phyloP scores from a whole-genome alignment of 2,329 filamentous ascomycete genomes.

The Ustulina deusta region DNA sequence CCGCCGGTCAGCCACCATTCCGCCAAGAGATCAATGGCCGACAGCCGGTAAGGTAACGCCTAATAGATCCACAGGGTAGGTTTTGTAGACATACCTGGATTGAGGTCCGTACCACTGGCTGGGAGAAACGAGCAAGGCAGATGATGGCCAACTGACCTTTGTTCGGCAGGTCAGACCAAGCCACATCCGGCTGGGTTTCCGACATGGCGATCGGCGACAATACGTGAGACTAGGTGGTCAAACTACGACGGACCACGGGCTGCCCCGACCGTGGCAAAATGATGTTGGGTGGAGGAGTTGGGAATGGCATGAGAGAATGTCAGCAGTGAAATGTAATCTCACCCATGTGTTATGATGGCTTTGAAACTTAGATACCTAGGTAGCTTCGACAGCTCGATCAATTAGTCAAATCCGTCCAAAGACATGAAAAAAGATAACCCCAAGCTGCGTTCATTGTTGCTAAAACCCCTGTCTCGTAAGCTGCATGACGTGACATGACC shows the following conservation, averaged over 20 bases:
- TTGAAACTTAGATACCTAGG: neutral
- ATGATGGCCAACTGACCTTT: slow-evolving; percentile 31
- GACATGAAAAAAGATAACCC: neutral
- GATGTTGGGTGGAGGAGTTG: neutral
- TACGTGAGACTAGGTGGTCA: neutral
- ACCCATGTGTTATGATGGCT: neutral
- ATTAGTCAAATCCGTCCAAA: neutral
- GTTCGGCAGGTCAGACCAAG: slow-evolving; percentile 32
- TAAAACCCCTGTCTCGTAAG: slow-evolving; percentile 2
- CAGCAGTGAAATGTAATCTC: neutral
- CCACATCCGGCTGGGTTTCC: slow-evolving; percentile 11
- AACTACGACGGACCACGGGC: slow-evolving; percentile 3
- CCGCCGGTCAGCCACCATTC: slow-evolving; percentile 3
- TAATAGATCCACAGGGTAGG: neutral
- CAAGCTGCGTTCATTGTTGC: neutral
- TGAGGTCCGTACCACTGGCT: slow-evolving; percentile 32
- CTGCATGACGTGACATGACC: slow-evolving; percentile 14
- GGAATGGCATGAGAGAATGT: slow-evolving; percentile 7
- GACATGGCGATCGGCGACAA: slow-evolving; percentile 19
- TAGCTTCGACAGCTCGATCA: slow-evolving; percentile 6
- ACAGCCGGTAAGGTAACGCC: neutral
- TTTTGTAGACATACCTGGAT: slow-evolving; percentile 30
- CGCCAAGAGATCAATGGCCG: neutral
- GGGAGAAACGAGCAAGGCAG: slow-evolving; percentile 30
- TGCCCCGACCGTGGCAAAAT: slow-evolving; percentile 13